These are phyloP conservation scores for Phytophthora tentaculata DNA, from an alignment of 352 stramenopile genomes.

Conservation along the genomic window DNA sequence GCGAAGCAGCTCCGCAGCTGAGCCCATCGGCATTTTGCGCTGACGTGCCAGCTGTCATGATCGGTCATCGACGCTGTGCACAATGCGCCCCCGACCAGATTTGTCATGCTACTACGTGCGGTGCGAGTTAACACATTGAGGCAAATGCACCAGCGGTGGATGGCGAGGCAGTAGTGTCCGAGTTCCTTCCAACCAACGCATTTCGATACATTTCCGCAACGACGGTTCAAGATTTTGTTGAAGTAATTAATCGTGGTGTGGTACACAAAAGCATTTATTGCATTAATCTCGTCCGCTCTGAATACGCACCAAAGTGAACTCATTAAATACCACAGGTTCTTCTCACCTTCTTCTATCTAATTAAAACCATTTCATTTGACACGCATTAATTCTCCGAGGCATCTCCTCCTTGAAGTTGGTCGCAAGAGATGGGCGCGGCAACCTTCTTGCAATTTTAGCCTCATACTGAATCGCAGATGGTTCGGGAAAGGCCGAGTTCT, in stretches of 20 bases:
- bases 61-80: conserved; percentile 2
- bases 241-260: conserved; percentile 10
- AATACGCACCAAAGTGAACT: neutral
- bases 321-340: neutral
- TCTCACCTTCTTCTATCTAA: neutral
- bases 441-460: conserved; percentile 17
- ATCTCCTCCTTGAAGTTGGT: conserved; percentile 31
- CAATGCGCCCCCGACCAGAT: conserved; percentile 4
- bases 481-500: conserved; percentile 20
- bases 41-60: conserved; percentile 19
- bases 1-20: conserved; percentile 9
- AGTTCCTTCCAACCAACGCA: neutral
- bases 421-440: conserved; percentile 1
- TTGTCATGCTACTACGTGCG: neutral
- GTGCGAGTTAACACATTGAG: neutral
- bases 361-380: neutral
- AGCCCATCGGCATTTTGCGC: conserved; percentile 16
- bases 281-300: neutral
- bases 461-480: conserved; percentile 10
- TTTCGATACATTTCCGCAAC: neutral
- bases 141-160: neutral
- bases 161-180: neutral
- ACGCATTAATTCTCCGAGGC: conserved; percentile 1
- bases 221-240: conserved; percentile 20
- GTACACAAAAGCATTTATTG: neutral